Percentiles rank a stretch among this genome's conserved stretches.
These are phyloP conservation scores for Myxozyma neglecta DNA, from an alignment of 805 yeast species.

Conservation along the genomic window DNA sequence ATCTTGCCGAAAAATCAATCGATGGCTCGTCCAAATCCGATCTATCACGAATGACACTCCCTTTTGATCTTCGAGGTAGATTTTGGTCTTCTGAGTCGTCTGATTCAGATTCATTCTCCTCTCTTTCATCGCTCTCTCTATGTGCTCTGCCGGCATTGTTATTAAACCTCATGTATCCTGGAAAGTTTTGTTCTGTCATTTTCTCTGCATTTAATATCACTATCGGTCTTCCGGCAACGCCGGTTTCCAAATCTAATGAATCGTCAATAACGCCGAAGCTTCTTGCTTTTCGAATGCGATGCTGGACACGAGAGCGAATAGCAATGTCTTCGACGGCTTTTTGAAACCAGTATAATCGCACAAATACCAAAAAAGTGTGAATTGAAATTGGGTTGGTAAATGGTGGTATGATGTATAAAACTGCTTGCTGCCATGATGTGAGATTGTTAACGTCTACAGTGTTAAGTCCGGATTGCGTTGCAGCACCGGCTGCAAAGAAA, in stretches of 20 bases:
- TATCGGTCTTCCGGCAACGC: conserved; percentile 24
- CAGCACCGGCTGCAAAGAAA: conserved; percentile 71
- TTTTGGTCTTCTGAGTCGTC: not conserved
- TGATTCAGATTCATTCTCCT: conserved; percentile 6
- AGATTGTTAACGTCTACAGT: conserved; percentile 68
- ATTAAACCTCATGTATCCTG: conserved; percentile 7
- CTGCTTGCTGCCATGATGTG: conserved; percentile 75
- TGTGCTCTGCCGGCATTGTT: not conserved
- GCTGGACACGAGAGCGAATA: conserved; percentile 71
- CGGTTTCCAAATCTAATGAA: conserved; percentile 14
- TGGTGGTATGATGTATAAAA: conserved; percentile 60
- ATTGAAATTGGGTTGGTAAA: conserved; percentile 86
- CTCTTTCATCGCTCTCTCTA: not conserved
- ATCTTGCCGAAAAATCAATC: not conserved
- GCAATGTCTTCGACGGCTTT: conserved; percentile 81
- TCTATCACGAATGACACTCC: not conserved
- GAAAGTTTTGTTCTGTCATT: conserved; percentile 25
- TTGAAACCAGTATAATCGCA: conserved; percentile 87
- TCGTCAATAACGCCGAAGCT: conserved; percentile 50
- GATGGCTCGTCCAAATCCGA: conserved; percentile 5
- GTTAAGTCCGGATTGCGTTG: conserved; percentile 91
- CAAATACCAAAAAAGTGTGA: conserved; percentile 71
- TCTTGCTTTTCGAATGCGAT: conserved; percentile 77
- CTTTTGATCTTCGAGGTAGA: not conserved
- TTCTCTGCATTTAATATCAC: conserved; percentile 9